Evolutionary conservation across 2,329 filamentous ascomycete genomes (phyloP), one percentile per base, ranked within the genome.

Genomic region (Ophioceras dolichostomum): DNA sequence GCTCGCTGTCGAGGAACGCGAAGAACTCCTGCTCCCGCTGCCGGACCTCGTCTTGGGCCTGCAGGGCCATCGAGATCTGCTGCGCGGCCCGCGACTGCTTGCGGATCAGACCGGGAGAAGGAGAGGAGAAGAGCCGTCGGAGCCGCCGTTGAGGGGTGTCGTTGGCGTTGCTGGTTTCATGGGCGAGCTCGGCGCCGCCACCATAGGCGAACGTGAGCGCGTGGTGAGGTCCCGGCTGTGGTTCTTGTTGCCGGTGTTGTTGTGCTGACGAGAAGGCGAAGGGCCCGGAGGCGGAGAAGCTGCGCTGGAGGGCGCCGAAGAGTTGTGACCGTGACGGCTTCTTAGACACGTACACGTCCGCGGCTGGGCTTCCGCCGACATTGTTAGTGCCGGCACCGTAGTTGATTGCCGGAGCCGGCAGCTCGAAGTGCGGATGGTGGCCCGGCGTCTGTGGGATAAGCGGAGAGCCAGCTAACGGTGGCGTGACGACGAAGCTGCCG

Each of bases 1-100:
- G 65, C 59, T 98, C 83, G 9, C 64, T 64, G 48, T 95, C 85
- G 37, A 98, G 64, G 50, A 91, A 98, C 0, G 67, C 60, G 55
- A 88, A 89, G 53, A 98, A 96, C 12, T 94, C 84, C n/a, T 70
- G 72, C 55, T 94, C 79, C 14, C 77, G 72, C 39, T 78, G 67
- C 32, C 83, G 80, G 4, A 93, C 68, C 28, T 60, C 46, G 54
- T 62, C 47, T 19, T 71, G 52, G 18, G 61, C 57, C 35, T 66
- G 55, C 51, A 67, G 45, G 32, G 61, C 54, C 52, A 61, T 52
- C n/a, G n/a, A n/a, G n/a, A n/a, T n/a, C n/a, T n/a, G n/a, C n/a
- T n/a, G n/a, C 39, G 14, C 57, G 47, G 58, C 45, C 56, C 59
- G 55, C 39, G 60, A 47, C 47, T 58, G 49, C 1, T 55, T 54